Conservation (phyloP, 805 yeast species). For the Candida boidinii region DNA sequence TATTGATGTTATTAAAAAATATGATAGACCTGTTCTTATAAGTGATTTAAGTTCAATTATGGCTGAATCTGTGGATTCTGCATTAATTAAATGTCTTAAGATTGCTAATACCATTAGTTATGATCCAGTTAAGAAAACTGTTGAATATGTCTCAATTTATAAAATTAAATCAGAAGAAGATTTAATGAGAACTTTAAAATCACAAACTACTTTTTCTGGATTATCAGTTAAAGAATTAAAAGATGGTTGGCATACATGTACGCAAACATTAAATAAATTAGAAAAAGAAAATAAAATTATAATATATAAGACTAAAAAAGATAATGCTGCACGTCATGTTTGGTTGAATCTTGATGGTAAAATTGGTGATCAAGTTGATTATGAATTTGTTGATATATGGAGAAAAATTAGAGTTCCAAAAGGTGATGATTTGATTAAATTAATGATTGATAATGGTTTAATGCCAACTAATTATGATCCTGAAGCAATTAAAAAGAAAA, state of each 20-base stretch:
- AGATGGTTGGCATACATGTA: constrained; percentile 94
- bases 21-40: constrained; percentile 63
- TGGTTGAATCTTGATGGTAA: constrained; percentile 75
- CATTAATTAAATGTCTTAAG: constrained; percentile 61
- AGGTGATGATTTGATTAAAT: constrained; percentile 70
- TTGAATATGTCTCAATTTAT: constrained; percentile 83
- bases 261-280: constrained; percentile 66
- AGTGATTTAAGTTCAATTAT: constrained; percentile 60
- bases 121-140: constrained; percentile 50
- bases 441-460: constrained; percentile 73
- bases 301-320: constrained; percentile 87
- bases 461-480: constrained; percentile 99
- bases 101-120: constrained; percentile 72
- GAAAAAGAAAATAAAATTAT: constrained; percentile 72
- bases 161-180: constrained; percentile 79
- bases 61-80: constrained; percentile 48
- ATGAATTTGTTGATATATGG: constrained; percentile 83
- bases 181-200: constrained; percentile 60
- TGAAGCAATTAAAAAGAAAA: constrained; percentile 68
- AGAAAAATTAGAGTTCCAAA: constrained; percentile 69
- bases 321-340: constrained; percentile 81
- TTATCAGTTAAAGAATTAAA: constrained; percentile 64
- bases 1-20: constrained; percentile 73
- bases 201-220: constrained; percentile 84
- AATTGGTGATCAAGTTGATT: constrained; percentile 50